Percentiles rank a stretch among this genome's conserved stretches.
These are phyloP conservation scores for Phytophthora ramorum DNA, from an alignment of 352 stramenopile species.

Conservation along the genomic window DNA sequence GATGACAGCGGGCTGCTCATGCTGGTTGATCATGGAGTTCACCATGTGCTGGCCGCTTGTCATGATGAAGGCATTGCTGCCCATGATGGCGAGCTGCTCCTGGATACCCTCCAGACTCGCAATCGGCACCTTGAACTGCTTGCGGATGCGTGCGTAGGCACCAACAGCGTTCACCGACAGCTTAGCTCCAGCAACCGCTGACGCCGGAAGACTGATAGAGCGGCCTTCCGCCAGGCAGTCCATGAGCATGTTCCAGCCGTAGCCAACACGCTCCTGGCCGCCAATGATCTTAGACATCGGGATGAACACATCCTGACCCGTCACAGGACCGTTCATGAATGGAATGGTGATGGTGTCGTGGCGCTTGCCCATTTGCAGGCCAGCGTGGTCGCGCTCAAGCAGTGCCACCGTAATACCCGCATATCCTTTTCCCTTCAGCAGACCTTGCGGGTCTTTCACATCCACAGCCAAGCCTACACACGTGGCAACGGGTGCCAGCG, in stretches of 20 bases:
- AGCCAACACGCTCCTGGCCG: conserved; percentile 95
- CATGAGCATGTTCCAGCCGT: conserved; percentile 99
- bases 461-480: conserved; percentile 98
- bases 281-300: conserved; percentile 98
- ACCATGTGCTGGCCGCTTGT: conserved; percentile 97
- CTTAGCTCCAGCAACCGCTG: conserved; percentile 93
- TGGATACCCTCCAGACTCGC: conserved; percentile 98
- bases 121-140: conserved; percentile 99
- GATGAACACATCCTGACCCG: conserved; percentile 97
- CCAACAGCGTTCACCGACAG: conserved; percentile 93
- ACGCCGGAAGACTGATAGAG: conserved; percentile 96
- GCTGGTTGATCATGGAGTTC: conserved; percentile 99
- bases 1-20: conserved; percentile 98
- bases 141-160: conserved; percentile 96
- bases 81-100: conserved; percentile 95
- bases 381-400: conserved; percentile 95
- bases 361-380: conserved; percentile 94
- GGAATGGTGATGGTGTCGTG: conserved; percentile 96
- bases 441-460: conserved; percentile 94
- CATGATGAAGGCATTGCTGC: conserved; percentile 94
- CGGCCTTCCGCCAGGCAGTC: conserved; percentile 98
- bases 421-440: conserved; percentile 93
- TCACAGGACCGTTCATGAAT: conserved; percentile 99
- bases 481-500: conserved; percentile 96
- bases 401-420: conserved; percentile 97